phyloP scores from a whole-genome alignment of 768 basidiomycete species.

The Boletus barrowsii region DNA sequence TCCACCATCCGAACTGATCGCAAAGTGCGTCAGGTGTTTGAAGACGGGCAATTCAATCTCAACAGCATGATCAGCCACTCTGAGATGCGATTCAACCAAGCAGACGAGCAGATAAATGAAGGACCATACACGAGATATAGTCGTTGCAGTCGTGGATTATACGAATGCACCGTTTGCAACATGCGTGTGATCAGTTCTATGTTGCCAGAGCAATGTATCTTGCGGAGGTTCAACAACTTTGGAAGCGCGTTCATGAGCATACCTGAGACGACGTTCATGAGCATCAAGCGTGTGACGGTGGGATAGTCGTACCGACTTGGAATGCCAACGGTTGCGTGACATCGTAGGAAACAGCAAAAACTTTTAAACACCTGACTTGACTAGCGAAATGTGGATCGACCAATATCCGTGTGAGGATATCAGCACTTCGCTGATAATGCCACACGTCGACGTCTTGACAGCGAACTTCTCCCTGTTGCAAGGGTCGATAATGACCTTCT shows the following conservation, averaged over 20 bases:
- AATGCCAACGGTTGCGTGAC: conserved; percentile 54
- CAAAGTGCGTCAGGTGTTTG: conserved; percentile 57
- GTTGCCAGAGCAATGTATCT: conserved; percentile 58
- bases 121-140: conserved; percentile 51
- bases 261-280: conserved; percentile 35
- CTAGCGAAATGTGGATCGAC: conserved; percentile 57
- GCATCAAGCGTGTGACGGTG: neutral
- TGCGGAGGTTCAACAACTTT: conserved; percentile 55
- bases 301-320: conserved; percentile 49
- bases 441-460: conserved; percentile 42
- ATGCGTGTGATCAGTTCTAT: conserved; percentile 52
- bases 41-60: conserved; percentile 50
- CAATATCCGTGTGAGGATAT: conserved; percentile 66
- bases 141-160: conserved; percentile 50
- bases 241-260: conserved; percentile 71
- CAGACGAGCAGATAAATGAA: neutral
- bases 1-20: conserved; percentile 48
- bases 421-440: conserved; percentile 60
- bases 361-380: conserved; percentile 53
- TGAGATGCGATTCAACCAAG: conserved; percentile 3
- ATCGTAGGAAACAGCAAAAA: conserved; percentile 52
- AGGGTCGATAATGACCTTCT: conserved; percentile 16
- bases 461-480: conserved; percentile 3
- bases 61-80: conserved; percentile 38
- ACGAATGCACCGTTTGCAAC: conserved; percentile 49